Evolutionary conservation across 176 grass and related monocot species (phyloP).

Genomic region (Cenchrus purpureus): DNA sequence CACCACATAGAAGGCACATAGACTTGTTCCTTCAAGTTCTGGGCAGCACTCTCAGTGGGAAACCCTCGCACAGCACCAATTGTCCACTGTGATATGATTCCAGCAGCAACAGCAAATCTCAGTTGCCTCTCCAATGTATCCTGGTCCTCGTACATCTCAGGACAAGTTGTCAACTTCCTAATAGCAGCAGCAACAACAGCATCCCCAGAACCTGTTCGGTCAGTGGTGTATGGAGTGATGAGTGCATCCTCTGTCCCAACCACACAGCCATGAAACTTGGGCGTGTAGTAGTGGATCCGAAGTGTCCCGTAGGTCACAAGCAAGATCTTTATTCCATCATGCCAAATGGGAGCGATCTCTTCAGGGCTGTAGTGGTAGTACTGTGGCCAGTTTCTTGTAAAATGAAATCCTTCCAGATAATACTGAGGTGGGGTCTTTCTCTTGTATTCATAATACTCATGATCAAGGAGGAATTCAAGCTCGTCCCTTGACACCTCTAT

Average conservation of each 20-base stretch:
- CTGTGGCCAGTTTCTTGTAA: slow-evolving; percentile 60
- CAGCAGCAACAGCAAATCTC: slow-evolving; percentile 79
- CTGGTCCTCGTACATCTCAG: slow-evolving; percentile 82
- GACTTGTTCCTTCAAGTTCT: slow-evolving; percentile 90
- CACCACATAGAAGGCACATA: slow-evolving; percentile 92
- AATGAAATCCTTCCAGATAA: slow-evolving; percentile 69
- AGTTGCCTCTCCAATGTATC: slow-evolving; percentile 77
- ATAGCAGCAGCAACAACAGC: slow-evolving; percentile 84
- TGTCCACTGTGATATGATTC: slow-evolving; percentile 96
- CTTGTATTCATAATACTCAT: slow-evolving; percentile 78
- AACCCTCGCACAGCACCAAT: slow-evolving; percentile 83
- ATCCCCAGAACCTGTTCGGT: slow-evolving; percentile 90
- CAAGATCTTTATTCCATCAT: slow-evolving; percentile 79
- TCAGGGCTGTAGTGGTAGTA: slow-evolving; percentile 74
- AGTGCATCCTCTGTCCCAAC: slow-evolving; percentile 75
- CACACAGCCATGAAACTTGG: slow-evolving; percentile 76
- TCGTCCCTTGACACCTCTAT: slow-evolving; percentile 89
- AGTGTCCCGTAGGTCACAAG: slow-evolving; percentile 79
- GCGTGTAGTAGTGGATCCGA: slow-evolving; percentile 86
- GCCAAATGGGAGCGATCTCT: slow-evolving; percentile 80
- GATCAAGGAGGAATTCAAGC: slow-evolving; percentile 90
- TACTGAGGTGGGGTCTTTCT: slow-evolving; percentile 78
- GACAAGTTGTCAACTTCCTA: slow-evolving; percentile 67
- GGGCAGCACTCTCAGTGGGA: slow-evolving; percentile 82
- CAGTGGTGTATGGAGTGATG: slow-evolving; percentile 78